Base-by-base conservation (phyloP, 2,329 filamentous ascomycete species). In the Tolypocladium paradoxum region DNA sequence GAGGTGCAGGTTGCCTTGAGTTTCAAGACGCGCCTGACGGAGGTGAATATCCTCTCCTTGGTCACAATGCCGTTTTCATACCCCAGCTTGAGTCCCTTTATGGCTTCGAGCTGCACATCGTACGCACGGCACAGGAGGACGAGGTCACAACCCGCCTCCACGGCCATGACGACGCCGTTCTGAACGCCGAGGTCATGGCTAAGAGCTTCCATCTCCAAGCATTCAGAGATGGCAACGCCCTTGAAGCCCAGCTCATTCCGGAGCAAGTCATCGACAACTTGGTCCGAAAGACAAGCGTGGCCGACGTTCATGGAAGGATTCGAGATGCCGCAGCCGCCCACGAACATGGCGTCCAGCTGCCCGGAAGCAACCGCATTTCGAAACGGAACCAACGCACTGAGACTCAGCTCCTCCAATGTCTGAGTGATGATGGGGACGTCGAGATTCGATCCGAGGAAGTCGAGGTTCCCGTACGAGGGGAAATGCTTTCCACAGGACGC, bases 141-240 rank as follows among this genome's bases (percentile, higher is more conserved):
- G 51, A 97, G 75, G 67, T 99, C 93, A 65, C 93, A 97, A 16
- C 93, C 93, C 34, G 93, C 92, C 67, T 96, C 93, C 50, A 96
- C 88, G 4, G 93, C 93, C 90, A 96, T 96, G 61, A 97, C 90
- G 0, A 92, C 96, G 14, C 93, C 93, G 40, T 93, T 92, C 60
- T 92, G 90, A 20, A 99, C 90, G n/a, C 92, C 92, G 49, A 97
- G 93, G 62, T 96, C 95, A 64, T 95, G 89, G 58, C 90, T 93
- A 9, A 97, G 78, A 0, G 91, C 90, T 64, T 96, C 91, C 92
- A 97, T 97, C 67, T 96, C 92, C 8, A 97, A 73, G 60, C 92
- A 97, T 65, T 97, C 92, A 0, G 91, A 96, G 49, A 97, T 90
- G 27, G 93, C 90, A 2, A 97, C 91, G 1, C 92, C 92, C 49